Evolutionary conservation across 2,329 filamentous ascomycete species (phyloP).

Genomic region (Endocalyx cinctus): DNA sequence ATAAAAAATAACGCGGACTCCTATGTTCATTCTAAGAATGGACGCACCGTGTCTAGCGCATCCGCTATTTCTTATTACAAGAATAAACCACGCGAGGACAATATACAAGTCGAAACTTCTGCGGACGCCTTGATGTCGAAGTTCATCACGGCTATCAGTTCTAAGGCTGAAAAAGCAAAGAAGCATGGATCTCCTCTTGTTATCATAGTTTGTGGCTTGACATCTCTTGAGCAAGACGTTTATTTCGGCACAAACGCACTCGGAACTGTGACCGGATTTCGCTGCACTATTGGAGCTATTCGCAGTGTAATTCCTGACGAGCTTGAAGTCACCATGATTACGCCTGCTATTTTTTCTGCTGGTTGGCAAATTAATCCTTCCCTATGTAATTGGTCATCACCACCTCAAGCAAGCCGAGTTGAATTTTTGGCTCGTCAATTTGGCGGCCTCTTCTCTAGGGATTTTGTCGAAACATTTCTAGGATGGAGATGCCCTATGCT

Average conservation of each 20-base stretch:
- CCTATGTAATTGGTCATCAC: conserved; percentile 9
- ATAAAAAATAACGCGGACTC: conserved; percentile 12
- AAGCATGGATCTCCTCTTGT: conserved; percentile 12
- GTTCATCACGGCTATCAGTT: conserved; percentile 13
- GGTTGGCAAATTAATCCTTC: conserved; percentile 26
- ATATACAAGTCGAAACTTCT: conserved; percentile 17
- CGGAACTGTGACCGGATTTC: conserved; percentile 1
- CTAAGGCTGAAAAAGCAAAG: conserved; percentile 12
- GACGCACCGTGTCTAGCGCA: conserved; percentile 15
- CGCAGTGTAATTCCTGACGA: conserved; percentile 12
- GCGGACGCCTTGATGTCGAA: conserved; percentile 10
- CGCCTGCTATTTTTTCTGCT: conserved; percentile 24
- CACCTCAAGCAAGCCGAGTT: conserved; percentile 4
- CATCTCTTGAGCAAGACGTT: conserved; percentile 24
- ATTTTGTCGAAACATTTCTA: conserved; percentile 10
- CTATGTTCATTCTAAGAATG: conserved; percentile 19
- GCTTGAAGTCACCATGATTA: conserved; percentile 17
- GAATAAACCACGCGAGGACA: conserved; percentile 4
- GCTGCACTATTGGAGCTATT: conserved; percentile 15
- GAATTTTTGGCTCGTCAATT: conserved; percentile 23
- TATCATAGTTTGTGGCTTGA: conserved; percentile 23
- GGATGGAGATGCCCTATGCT: conserved; percentile 19
- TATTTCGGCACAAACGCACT: conserved; percentile 18
- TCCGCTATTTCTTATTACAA: not conserved
- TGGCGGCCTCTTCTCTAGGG: conserved; percentile 21